These are phyloP conservation scores for Syncephalastrum monosporum DNA, from an alignment of 371 early-diverging fungal species.

Conservation along the genomic window DNA sequence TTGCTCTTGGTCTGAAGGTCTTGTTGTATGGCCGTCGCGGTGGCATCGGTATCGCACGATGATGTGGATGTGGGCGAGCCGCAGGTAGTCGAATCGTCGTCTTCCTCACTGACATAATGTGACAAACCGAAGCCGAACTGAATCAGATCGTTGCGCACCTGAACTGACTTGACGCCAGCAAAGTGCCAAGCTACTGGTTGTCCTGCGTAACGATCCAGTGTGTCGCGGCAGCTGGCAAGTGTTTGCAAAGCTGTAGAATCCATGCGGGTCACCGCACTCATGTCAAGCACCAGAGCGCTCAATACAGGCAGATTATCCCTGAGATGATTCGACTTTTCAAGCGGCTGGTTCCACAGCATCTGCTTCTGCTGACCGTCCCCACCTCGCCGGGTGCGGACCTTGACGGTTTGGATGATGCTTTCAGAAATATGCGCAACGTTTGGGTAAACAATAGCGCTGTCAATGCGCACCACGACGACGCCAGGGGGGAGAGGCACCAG, in stretches of 20 bases:
- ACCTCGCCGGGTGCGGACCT: constrained; percentile 6
- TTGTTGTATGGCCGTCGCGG: not conserved
- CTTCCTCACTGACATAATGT: too few species aligned
- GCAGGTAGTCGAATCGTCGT: not conserved
- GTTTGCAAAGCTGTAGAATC: constrained; percentile 77
- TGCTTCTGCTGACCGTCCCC: not conserved
- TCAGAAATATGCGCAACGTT: constrained; percentile 22
- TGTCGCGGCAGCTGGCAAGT: constrained; percentile 45
- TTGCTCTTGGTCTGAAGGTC: not conserved
- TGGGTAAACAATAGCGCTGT: constrained; percentile 18
- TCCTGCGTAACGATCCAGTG: constrained; percentile 28
- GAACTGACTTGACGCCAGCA: not conserved
- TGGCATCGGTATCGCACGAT: not conserved
- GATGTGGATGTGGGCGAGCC: not conserved
- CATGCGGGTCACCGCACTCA: constrained; percentile 66
- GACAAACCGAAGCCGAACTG: constrained; percentile 11
- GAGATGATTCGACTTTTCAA: not conserved
- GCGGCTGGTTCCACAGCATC: constrained; percentile 12
- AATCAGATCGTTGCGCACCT: constrained; percentile 8
- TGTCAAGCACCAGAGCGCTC: constrained; percentile 73
- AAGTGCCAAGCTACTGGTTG: constrained; percentile 27
- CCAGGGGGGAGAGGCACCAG: constrained; percentile 14
- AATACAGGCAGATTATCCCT: constrained; percentile 41
- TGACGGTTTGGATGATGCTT: constrained; percentile 6
- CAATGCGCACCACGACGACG: constrained; percentile 15